Conservation (phyloP, 225 moss, liverwort and hornwort genomes). For the Marchantia paleacea region DNA sequence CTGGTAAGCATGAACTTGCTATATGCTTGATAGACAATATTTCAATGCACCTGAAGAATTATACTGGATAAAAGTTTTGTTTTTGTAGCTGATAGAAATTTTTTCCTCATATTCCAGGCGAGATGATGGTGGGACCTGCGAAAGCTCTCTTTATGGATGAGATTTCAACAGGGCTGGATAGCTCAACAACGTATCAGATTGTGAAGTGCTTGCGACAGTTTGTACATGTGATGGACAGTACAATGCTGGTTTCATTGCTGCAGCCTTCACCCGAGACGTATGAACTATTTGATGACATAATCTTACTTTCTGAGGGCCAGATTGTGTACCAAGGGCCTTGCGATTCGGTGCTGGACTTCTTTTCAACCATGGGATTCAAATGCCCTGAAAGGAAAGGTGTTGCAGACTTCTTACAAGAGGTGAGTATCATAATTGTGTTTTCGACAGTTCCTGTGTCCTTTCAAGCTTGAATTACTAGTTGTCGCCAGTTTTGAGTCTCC, state of each 20-base stretch:
- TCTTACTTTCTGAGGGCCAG: constrained; percentile 52
- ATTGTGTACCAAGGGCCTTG: constrained; percentile 53
- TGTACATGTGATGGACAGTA: constrained; percentile 48
- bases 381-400: constrained; percentile 52
- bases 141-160: constrained; percentile 57
- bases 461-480: no score
- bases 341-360: constrained; percentile 43
- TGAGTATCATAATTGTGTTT: constrained; percentile 12
- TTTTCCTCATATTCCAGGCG: constrained; percentile 27
- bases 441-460: no score
- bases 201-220: constrained; percentile 48
- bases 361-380: constrained; percentile 38
- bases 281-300: constrained; percentile 50
- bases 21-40: background rate
- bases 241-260: constrained; percentile 49
- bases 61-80: background rate
- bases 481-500: no score
- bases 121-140: constrained; percentile 54
- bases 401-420: constrained; percentile 55
- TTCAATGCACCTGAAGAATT: background rate
- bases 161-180: constrained; percentile 54
- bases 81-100: no score
- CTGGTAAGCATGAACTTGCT: constrained; percentile 27
- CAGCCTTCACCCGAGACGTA: constrained; percentile 54
- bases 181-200: constrained; percentile 51